Evolutionary conservation across 2,329 filamentous ascomycete genomes (phyloP), one percentile per base, ranked within the genome.

Genomic region (Pseudogymnoascus verrucosus): DNA sequence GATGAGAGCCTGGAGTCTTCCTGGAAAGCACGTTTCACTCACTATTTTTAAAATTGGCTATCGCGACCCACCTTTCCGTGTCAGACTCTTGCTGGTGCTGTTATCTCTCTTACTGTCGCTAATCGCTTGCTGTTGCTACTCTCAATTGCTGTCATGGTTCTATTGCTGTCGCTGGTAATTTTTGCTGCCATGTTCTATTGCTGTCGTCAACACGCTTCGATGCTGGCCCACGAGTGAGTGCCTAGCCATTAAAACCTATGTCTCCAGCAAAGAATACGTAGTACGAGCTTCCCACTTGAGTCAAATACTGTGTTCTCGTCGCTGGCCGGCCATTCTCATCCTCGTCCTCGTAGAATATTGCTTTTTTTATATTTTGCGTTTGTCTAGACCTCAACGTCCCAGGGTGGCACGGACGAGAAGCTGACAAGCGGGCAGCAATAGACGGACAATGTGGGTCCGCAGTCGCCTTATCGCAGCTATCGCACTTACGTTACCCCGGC

Each of bases 371-470:
- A 51, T 51, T 40, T 40, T 16, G 7, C 31, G 31, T 34, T 11
- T 34, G 10, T 23, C 21, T 23, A 23, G 31, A 34, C 31, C 31
- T 34, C 31, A 34, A 34, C 10, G 31, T 26, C 10, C 28, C 8
- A 57, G 51, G 51, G 28, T 57, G 51, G 51, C 51, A 57, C 51
- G 51, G 51, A 57, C 51, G 51, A 34, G 51, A 57, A 57, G 51
- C 19, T 34, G 51, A 12, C 51, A 57, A 34, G n/a, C 26, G n/a
- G 51, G 21, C 51, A 57, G 8, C 26, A 57, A 34, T 12, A 31
- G 4, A 10, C n/a, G 51, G 51, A 57, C 26, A 57, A 6, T 34
- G 51, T 57, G 28, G 51, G 26, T 34, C 51, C 51, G 26, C 10
- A 2, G 6, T 16, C 51, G 28, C 26, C 51, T 57, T 57, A 57